These are phyloP conservation scores for Pythium grandisporangium DNA, from an alignment of 352 stramenopile genomes.

Conservation along the genomic window DNA sequence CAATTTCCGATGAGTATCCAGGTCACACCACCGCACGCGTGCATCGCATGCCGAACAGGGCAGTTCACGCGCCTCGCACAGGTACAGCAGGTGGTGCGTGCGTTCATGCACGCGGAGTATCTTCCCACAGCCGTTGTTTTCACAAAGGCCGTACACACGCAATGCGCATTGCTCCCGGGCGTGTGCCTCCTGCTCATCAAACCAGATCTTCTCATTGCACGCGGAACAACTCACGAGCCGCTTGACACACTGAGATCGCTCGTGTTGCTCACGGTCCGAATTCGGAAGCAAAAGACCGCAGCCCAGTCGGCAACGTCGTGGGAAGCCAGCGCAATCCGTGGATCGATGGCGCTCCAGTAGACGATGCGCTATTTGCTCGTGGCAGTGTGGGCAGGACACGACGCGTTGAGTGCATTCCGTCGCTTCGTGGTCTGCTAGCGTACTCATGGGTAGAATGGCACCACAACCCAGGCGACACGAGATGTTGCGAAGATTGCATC, in stretches of 20 bases:
- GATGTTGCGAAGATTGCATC: conserved; percentile 54
- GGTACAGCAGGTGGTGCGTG: conserved; percentile 42
- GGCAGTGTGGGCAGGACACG: conserved; percentile 48
- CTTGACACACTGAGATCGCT: conserved; percentile 40
- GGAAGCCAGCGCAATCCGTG: conserved; percentile 20
- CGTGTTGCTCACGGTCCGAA: conserved; percentile 18
- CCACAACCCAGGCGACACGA: conserved; percentile 51
- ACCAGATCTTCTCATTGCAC: conserved; percentile 38
- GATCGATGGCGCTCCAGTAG: conserved; percentile 23
- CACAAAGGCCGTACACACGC: conserved; percentile 36
- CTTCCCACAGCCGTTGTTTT: conserved; percentile 29
- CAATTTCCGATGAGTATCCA: conserved; percentile 33
- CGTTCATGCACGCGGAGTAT: conserved; percentile 40
- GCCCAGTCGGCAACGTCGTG: conserved; percentile 42
- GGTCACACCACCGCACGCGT: conserved; percentile 16
- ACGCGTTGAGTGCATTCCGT: conserved; percentile 25
- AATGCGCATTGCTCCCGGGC: conserved; percentile 34
- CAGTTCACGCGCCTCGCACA: conserved; percentile 35
- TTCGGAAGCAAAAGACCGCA: conserved; percentile 20
- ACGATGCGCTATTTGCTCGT: conserved; percentile 16
- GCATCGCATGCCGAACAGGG: conserved; percentile 40
- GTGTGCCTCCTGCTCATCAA: conserved; percentile 32
- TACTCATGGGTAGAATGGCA: conserved; percentile 26
- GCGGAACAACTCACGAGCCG: conserved; percentile 40
- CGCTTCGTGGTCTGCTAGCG: conserved; percentile 46